phyloP scores from a whole-genome alignment of 2,329 filamentous ascomycete genomes.

The Fusarium anthophilum region DNA sequence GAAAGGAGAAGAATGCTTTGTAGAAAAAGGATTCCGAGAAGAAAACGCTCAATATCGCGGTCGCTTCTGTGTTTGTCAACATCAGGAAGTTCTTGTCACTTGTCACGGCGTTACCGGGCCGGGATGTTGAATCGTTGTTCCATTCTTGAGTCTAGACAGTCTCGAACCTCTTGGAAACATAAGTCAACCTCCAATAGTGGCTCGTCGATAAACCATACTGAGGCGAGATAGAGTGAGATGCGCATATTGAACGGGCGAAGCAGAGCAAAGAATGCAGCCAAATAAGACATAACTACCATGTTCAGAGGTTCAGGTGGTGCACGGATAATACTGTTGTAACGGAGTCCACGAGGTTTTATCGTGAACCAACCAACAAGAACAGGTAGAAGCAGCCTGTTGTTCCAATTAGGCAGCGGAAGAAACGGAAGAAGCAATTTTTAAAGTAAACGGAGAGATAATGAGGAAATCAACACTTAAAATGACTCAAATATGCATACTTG shows the following conservation, averaged over 20 bases:
- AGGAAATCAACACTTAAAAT: conserved; percentile 26
- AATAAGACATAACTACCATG: conserved; percentile 1
- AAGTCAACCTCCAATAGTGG: conserved; percentile 25
- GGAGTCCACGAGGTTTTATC: not conserved
- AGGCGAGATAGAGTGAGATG: not conserved
- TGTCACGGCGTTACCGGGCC: conserved; percentile 33
- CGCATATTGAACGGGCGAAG: not conserved
- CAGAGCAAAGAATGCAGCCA: not conserved
- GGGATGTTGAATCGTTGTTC: conserved; percentile 8
- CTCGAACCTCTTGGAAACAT: conserved; percentile 22
- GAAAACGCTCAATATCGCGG: not conserved
- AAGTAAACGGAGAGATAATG: not conserved
- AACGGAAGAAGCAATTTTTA: not conserved
- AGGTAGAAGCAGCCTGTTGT: not conserved
- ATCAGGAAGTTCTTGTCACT: conserved; percentile 21
- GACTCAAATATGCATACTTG: conserved; percentile 30
- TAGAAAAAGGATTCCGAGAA: not conserved
- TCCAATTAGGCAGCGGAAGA: conserved; percentile 14
- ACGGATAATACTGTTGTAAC: not conserved
- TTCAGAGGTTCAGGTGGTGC: not conserved
- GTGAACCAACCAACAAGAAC: not conserved
- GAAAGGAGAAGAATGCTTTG: not conserved
- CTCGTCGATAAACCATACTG: conserved; percentile 24
- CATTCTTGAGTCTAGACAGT: conserved; percentile 16
- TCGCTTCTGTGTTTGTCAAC: not conserved